These are phyloP conservation scores for Blastobotrys ciferrii DNA, from an alignment of 1,139 yeast species.

Conservation along the genomic window DNA sequence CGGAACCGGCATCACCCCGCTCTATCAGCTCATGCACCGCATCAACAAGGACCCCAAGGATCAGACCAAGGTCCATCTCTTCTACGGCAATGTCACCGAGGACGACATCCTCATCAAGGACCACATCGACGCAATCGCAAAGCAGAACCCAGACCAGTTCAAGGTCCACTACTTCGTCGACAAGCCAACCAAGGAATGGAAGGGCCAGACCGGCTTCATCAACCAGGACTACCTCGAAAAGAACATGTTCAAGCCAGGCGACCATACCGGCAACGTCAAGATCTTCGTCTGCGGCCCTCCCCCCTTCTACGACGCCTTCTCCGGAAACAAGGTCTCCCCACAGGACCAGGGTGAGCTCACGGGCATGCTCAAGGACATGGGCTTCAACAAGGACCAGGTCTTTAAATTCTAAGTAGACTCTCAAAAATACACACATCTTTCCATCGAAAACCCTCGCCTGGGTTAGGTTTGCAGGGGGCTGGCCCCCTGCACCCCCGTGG, in stretches of 20 bases:
- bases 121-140: slow-evolving; percentile 67
- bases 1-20: slow-evolving; percentile 95
- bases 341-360: slow-evolving; percentile 91
- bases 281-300: slow-evolving; percentile 93
- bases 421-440: background rate
- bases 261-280: slow-evolving; percentile 57
- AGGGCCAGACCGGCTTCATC: slow-evolving; percentile 63
- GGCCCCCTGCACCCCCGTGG: too few relatives aligned
- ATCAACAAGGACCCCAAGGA: slow-evolving; percentile 64
- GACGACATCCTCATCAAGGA: slow-evolving; percentile 74
- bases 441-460: background rate
- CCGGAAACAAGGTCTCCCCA: slow-evolving; percentile 84
- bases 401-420: slow-evolving; percentile 61
- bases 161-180: slow-evolving; percentile 79
- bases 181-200: slow-evolving; percentile 52
- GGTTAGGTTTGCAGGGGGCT: too few relatives aligned
- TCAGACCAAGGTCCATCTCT: slow-evolving; percentile 76
- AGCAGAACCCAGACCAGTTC: slow-evolving; percentile 71
- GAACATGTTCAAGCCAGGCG: slow-evolving; percentile 50
- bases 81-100: slow-evolving; percentile 76
- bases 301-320: slow-evolving; percentile 74
- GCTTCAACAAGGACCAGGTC: slow-evolving; percentile 83
- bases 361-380: slow-evolving; percentile 85
- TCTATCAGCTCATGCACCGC: slow-evolving; percentile 68
- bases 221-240: slow-evolving; percentile 61